Evolutionary conservation across 2,329 filamentous ascomycete genomes (phyloP), one percentile per base, ranked within the genome.

Genomic region (Aureobasidium mangrovei): DNA sequence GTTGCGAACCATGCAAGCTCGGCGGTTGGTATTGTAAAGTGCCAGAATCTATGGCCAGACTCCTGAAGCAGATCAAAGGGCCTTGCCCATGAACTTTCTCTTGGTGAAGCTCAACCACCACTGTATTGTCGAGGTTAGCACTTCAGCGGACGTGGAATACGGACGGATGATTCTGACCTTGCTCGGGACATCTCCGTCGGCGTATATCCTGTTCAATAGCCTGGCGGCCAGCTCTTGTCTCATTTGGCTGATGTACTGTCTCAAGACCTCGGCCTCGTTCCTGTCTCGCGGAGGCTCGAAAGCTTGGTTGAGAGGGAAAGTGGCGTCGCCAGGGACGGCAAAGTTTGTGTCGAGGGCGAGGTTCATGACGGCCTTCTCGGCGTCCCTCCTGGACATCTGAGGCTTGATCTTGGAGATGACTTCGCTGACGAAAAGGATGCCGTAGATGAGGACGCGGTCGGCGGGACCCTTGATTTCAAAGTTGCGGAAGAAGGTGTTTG

Each of bases 91-190:
- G 69, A 98, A 98, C 82, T 96, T 96, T 74, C 93, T 85, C 84
- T 97, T 97, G 53, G 88, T 88, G 70, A 96, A 98, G 78, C 93
- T 97, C 70, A 98, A 74, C 93, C 93, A 98, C 88, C 91, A 97
- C 83, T 94, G 81, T 71, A 75, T n/a, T 3, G 4, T 8, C 80
- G 12, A 39, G n/a, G 55, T 68, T 58, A 69, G 67, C 60, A 55
- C 32, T 36, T n/a, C 8, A 24, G 18, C 18, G 18, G 18, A 18
- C 27, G 28, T 39, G 28, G 8, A 5, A 12, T 7, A 10, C 4
- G 38, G 24, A 29, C 12, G 12, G 7, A 4, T 4, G 7, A 12
- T 7, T 40, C 69, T 62, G 63, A 78, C 77, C 74, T 84, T 83
- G 60, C 73, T 88, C 71, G 77, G 91, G 72, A 67, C 81, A 29